Base-by-base conservation (phyloP, 768 basidiomycete genomes). In the Neoboletus magnificus region DNA sequence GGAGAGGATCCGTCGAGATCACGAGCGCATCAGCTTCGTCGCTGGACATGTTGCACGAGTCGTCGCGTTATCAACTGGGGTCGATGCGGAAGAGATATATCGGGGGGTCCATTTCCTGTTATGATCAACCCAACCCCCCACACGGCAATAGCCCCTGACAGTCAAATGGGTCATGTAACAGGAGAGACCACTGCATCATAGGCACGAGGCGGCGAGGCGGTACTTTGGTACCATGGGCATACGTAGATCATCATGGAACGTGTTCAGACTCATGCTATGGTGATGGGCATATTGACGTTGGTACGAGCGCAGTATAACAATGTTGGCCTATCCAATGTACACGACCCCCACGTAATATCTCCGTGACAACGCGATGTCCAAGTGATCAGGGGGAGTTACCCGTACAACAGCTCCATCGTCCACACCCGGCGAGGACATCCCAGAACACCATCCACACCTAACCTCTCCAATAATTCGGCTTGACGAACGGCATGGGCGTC, bases 401-500 rank as follows among this genome's bases (percentile, higher is more conserved):
- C 47, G n/a, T 42, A 39, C 39, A 27, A 36, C 6, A 36, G n/a
- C n/a, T 16, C 48, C 33, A 33, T 12, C 27, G n/a, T 18, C 25
- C 15, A 40, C 32, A 33, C 32, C 12, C 32, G 30, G 10, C 12
- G 12, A 9, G 12, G 32, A 32, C 32, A 33, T 33, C 32, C 5
- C 32, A 33, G 32, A 33, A 13, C 2, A 37, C 30, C 6, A 12
- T 35, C 25, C 15, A 5, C 16, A 39, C 35, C 47, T 58, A 74
- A 10, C 89, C 90, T 55, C 89, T 76, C 76, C 79, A 97, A 69
- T 98, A 98, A 57, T 82, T 86, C 16, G 90, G 75, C 64, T 85
- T 83, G 16, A 90, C 78, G 65, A 97, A 99, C 16, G 97, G 96
- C 92, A 98, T 91, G 0, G 83, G 79, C 6, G 83, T 83, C 30